Percentiles rank a stretch among this genome's conserved stretches.
phyloP scores from a whole-genome alignment of 1,284 basidiomycete genomes.

The Athelia sp. region DNA sequence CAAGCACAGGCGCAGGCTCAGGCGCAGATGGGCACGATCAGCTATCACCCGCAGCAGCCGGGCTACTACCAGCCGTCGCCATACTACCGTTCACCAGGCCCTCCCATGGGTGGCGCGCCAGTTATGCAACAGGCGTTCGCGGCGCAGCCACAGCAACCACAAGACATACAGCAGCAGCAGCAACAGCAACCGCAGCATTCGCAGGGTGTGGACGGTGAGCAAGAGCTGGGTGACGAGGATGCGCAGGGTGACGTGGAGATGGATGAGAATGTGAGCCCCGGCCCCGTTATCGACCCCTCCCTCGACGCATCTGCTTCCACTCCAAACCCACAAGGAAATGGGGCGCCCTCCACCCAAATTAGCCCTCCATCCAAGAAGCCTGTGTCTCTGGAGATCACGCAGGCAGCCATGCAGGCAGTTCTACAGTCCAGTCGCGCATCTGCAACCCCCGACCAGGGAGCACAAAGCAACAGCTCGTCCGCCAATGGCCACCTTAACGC shows the following conservation, averaged over 20 bases:
- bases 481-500: not conserved
- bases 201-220: conserved; percentile 19
- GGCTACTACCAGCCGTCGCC: conserved; percentile 41
- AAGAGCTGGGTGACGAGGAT: not conserved
- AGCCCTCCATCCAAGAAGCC: conserved; percentile 6
- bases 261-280: conserved; percentile 6
- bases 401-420: conserved; percentile 19
- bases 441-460: conserved; percentile 5
- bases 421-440: conserved; percentile 9
- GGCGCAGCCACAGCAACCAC: conserved; percentile 12
- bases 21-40: conserved; percentile 31
- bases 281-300: conserved; percentile 32
- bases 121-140: conserved; percentile 5
- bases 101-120: conserved; percentile 9
- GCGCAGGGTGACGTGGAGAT: conserved; percentile 13
- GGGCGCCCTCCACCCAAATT: conserved; percentile 10
- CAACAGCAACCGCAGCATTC: conserved; percentile 4
- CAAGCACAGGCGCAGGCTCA: too few species aligned
- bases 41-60: conserved; percentile 29
- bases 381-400: conserved; percentile 14
- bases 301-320: conserved; percentile 16
- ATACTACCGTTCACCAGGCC: conserved; percentile 41
- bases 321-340: conserved; percentile 3
- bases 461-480: not conserved
- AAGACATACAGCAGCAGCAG: conserved; percentile 4